A percentile compares a stretch with the other conserved stretches of the same genome.
phyloP scores from a whole-genome alignment of 176 grass and related monocot genomes.

The Oryza glaberrima region DNA sequence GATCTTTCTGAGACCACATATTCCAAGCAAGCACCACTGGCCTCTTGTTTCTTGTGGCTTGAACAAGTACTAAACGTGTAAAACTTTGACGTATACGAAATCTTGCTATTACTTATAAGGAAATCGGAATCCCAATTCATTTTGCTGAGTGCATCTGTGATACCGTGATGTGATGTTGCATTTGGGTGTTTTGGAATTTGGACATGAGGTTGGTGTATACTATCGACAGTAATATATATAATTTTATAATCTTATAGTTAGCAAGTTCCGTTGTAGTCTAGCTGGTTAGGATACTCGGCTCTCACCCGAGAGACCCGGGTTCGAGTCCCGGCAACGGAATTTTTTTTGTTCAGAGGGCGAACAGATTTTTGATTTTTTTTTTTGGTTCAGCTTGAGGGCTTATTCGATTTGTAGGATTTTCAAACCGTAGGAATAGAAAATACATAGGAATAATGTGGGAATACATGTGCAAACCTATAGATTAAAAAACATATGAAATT shows the following conservation, averaged over 20 bases:
- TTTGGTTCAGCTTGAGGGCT: background rate
- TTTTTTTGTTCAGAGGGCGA: background rate
- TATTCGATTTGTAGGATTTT: too few species aligned
- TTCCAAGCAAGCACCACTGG: conserved; percentile 8
- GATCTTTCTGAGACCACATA: conserved; percentile 13
- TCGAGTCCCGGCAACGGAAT: conserved; percentile 67
- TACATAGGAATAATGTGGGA: too few species aligned
- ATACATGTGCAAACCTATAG: too few species aligned
- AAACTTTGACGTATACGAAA: conserved; percentile 7
- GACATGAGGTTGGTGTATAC: too few species aligned
- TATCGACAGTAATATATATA: too few species aligned
- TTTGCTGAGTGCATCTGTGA: background rate
- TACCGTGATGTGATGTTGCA: background rate
- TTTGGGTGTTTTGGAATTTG: background rate
- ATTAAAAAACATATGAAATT: too few species aligned
- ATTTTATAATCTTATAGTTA: too few species aligned
- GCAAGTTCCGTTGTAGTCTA: conserved; percentile 64
- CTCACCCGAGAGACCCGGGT: conserved; percentile 74
- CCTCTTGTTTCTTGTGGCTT: conserved; percentile 30
- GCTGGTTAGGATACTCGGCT: conserved; percentile 91
- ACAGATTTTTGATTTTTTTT: background rate
- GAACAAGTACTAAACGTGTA: conserved; percentile 17
- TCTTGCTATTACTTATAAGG: conserved; percentile 32
- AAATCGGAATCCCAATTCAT: background rate
- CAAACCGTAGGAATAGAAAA: too few species aligned